A percentile compares a stretch with the other conserved stretches of the same genome.
phyloP scores from a whole-genome alignment of 805 yeast species.

The Kazachstania taianensis region DNA sequence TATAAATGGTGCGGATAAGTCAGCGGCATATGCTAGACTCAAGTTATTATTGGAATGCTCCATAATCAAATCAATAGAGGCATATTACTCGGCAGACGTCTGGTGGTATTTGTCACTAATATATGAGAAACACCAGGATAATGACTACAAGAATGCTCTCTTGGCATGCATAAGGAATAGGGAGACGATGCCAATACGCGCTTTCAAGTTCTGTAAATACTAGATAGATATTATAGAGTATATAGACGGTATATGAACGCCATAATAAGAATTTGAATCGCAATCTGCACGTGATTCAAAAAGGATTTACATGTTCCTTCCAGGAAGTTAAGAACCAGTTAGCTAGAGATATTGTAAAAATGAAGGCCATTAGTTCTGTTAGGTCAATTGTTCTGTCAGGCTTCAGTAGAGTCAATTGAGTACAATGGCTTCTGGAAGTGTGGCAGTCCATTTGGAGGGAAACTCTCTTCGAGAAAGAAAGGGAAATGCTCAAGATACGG shows the following conservation, averaged over 20 bases:
- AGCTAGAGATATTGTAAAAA: no score
- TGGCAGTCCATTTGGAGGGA: not conserved
- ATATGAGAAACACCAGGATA: constrained; percentile 50
- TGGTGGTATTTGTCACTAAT: constrained; percentile 61
- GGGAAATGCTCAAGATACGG: no score
- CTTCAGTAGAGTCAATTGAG: no score
- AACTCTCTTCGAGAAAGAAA: constrained; percentile 1
- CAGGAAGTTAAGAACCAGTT: no score
- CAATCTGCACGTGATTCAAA: no score
- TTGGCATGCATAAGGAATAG: constrained; percentile 60
- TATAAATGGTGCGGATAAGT: constrained; percentile 44
- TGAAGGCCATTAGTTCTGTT: no score
- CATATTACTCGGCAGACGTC: constrained; percentile 43
- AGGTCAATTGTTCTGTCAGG: no score
- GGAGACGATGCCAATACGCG: constrained; percentile 47
- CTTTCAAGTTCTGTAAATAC: constrained; percentile 20
- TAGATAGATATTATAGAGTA: not conserved
- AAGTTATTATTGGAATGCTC: constrained; percentile 32
- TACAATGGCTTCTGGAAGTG: no score
- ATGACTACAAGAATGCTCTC: constrained; percentile 39
- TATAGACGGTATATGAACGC: no score
- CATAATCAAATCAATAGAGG: constrained; percentile 31
- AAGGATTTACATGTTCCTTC: no score
- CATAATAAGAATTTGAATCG: no score
- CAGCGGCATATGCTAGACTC: constrained; percentile 52